A percentile compares a stretch with the other conserved stretches of the same genome.
Conservation (phyloP, 192 early-diverging fungal species). For the Coemansia sp. region DNA sequence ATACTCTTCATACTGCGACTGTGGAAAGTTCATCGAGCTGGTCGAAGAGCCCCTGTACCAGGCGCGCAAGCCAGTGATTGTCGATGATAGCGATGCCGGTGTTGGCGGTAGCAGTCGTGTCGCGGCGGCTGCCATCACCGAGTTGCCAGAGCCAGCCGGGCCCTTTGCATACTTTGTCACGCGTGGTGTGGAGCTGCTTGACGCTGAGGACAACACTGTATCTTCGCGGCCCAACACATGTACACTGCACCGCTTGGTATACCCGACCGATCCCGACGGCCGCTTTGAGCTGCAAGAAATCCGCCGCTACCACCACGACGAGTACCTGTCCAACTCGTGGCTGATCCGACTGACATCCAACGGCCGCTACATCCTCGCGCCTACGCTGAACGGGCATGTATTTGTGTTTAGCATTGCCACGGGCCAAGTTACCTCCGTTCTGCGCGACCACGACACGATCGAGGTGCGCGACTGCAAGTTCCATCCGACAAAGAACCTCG, state of each 20-base stretch:
- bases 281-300: constrained; percentile 76
- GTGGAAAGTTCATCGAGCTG: constrained; percentile 80
- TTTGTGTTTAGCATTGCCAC: constrained; percentile 79
- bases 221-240: constrained; percentile 85
- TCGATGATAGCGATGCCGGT: constrained; percentile 18
- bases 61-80: constrained; percentile 34
- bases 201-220: constrained; percentile 68
- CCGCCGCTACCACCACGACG: constrained; percentile 71
- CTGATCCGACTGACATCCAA: constrained; percentile 85
- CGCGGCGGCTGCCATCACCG: not conserved
- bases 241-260: constrained; percentile 79
- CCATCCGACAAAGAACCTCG: constrained; percentile 72
- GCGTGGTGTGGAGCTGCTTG: constrained; percentile 86
- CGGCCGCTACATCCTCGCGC: constrained; percentile 84
- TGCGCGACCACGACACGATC: constrained; percentile 86
- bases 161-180: constrained; percentile 78
- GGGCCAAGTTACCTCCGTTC: constrained; percentile 69
- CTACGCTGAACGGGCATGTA: constrained; percentile 84
- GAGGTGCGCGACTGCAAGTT: constrained; percentile 93
- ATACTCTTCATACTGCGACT: constrained; percentile 95
- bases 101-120: not conserved
- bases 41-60: constrained; percentile 57
- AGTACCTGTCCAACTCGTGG: constrained; percentile 93
- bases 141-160: constrained; percentile 12
- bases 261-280: constrained; percentile 66